These are phyloP conservation scores for Alectoria sarmentosa DNA, from an alignment of 495 filamentous ascomycete genomes.

Conservation along the genomic window DNA sequence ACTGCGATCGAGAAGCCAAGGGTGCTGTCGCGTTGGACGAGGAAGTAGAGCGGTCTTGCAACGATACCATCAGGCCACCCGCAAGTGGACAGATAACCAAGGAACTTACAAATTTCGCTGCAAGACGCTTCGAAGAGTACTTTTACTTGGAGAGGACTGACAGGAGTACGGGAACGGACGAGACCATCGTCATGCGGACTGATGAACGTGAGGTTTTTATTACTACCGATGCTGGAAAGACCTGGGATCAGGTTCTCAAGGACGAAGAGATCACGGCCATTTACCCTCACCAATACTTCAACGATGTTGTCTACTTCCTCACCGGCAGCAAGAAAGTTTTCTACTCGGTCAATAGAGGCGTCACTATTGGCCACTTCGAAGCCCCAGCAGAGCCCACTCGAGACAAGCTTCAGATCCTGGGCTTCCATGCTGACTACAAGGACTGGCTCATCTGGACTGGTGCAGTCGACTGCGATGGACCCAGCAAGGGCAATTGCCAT, in stretches of 20 bases:
- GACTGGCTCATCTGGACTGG: conserved; percentile 93
- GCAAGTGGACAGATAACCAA: conserved; percentile 55
- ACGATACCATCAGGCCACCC: conserved; percentile 40
- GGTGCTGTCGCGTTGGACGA: conserved; percentile 41
- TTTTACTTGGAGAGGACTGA: conserved; percentile 81
- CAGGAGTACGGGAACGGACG: conserved; percentile 54
- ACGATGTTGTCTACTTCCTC: conserved; percentile 78
- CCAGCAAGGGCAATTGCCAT: conserved; percentile 51
- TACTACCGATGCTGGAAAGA: conserved; percentile 79
- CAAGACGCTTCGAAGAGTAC: conserved; percentile 49
- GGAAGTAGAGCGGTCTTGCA: conserved; percentile 44
- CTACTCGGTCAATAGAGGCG: conserved; percentile 71
- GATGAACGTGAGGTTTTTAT: conserved; percentile 56
- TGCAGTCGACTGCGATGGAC: conserved; percentile 45
- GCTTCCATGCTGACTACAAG: conserved; percentile 72
- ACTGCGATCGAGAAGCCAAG: conserved; percentile 53
- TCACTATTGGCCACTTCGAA: conserved; percentile 59
- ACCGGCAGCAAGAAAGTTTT: conserved; percentile 59
- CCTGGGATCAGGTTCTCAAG: conserved; percentile 60
- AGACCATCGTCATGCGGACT: conserved; percentile 80
- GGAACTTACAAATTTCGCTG: conserved; percentile 50
- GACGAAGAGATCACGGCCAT: conserved; percentile 59
- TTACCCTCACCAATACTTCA: conserved; percentile 67
- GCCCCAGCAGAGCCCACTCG: conserved; percentile 44
- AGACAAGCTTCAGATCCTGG: conserved; percentile 44